Conservation (phyloP, 2,329 filamentous ascomycete species). For the Trichocomaceae sp. region DNA sequence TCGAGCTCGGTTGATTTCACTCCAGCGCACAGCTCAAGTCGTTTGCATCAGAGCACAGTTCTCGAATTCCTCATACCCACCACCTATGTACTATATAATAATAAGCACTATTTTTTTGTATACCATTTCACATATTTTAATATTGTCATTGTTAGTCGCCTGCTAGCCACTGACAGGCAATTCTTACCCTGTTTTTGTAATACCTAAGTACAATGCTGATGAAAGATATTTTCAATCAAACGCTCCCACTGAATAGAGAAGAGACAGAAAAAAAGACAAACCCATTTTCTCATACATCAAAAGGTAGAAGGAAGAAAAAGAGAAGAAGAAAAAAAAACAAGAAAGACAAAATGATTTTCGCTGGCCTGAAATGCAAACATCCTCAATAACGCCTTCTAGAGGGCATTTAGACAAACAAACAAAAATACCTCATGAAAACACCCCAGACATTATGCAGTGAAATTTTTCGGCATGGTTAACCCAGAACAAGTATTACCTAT, state of each 20-base stretch:
- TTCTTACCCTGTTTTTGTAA: conserved; percentile 2
- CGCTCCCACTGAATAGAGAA: background rate
- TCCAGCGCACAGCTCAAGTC: too few relatives aligned
- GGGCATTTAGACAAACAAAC: conserved; percentile 10
- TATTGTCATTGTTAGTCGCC: background rate
- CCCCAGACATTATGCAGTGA: background rate
- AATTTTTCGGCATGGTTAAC: background rate
- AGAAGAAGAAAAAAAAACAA: conserved; percentile 7
- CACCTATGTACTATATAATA: background rate
- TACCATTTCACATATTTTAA: background rate
- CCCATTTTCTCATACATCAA: conserved; percentile 1
- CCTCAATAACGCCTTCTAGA: conserved; percentile 10
- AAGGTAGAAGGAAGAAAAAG: conserved; percentile 11
- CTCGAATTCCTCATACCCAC: background rate
- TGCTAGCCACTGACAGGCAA: background rate
- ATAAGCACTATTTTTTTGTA: background rate
- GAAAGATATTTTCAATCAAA: conserved; percentile 1
- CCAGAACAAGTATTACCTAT: conserved; percentile 10
- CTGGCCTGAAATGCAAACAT: conserved; percentile 15
- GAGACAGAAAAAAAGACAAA: background rate
- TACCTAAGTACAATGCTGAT: conserved; percentile 9
- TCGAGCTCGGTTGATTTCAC: too few relatives aligned
- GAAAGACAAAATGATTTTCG: conserved; percentile 5
- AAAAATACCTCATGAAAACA: conserved; percentile 3
- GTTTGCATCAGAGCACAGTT: too few relatives aligned